Evolutionary conservation across 2,329 filamentous ascomycete genomes (phyloP).

Genomic region (Diplocarpon rosae): DNA sequence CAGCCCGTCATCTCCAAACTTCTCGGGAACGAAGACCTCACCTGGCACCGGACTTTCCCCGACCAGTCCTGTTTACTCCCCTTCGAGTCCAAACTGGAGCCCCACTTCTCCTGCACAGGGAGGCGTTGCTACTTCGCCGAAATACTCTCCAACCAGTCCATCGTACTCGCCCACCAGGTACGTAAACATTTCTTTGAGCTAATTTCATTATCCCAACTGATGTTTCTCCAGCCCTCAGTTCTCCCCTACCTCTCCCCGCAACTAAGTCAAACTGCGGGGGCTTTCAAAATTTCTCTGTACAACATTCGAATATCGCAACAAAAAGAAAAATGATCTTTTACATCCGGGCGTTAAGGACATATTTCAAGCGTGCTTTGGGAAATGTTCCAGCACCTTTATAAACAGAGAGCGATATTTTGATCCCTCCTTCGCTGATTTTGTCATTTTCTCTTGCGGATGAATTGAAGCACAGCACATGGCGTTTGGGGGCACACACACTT

Average conservation of each 20-base stretch:
- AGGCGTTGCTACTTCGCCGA: conserved; percentile 29
- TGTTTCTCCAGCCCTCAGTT: conserved; percentile 21
- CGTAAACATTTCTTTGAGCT: background rate
- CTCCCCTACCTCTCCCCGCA: conserved; percentile 23
- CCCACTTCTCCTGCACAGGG: conserved; percentile 24
- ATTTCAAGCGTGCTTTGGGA: background rate
- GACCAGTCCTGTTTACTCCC: conserved; percentile 26
- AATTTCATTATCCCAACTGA: background rate
- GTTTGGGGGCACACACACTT: conserved; percentile 3
- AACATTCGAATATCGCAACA: conserved; percentile 17
- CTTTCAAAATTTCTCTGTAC: conserved; percentile 18
- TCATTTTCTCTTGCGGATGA: conserved; percentile 4
- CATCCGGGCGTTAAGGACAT: conserved; percentile 17
- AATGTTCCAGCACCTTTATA: conserved; percentile 1
- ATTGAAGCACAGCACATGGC: conserved; percentile 3
- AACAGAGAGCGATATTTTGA: conserved; percentile 1
- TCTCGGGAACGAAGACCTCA: conserved; percentile 18
- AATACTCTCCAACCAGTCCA: conserved; percentile 22
- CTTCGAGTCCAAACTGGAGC: conserved; percentile 24
- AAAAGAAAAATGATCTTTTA: conserved; percentile 16
- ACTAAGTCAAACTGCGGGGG: conserved; percentile 8
- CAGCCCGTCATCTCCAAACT: conserved; percentile 24
- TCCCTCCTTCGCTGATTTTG: conserved; percentile 5
- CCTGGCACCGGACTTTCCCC: conserved; percentile 23
- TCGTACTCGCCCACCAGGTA: conserved; percentile 7